Evolutionary conservation across 768 basidiomycete genomes (phyloP), one percentile per base, ranked within the genome.

Genomic region (Leccinum fibrillosum): DNA sequence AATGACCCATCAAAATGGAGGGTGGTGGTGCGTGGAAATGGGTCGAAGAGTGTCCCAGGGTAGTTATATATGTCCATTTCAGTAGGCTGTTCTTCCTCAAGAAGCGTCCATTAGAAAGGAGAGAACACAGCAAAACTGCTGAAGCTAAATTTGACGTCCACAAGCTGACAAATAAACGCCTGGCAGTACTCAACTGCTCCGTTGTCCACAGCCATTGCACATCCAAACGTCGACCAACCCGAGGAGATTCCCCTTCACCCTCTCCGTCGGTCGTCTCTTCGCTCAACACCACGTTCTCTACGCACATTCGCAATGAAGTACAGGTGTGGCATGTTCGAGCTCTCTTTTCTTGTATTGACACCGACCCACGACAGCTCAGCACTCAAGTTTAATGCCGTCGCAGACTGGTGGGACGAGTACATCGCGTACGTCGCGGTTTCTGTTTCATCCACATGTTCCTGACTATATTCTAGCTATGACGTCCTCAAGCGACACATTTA

Each of bases 341-440:
- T 7, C 5, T 11, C 19, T 23, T 17, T 34, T 23, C 23, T 23
- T 7, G 4, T n/a, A 28, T 26, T 47, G 50, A 60, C 52, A 4
- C 47, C 42, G 21, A 32, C 13, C 15, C 15, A 26, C 13, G 21
- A 1, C 28, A 91, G 89, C 66, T 90, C 89, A 32, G 89, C 91
- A 9, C 81, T 94, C 67, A 91, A 92, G 72, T 94, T 94, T 75
- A 95, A 95, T 64, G 90, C 92, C 3, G 89, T 94, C 25, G 79
- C 92, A 0, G 92, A 95, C 52, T 94, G 92, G 92, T 90, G 89
- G 87, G 90, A 92, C 60, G 88, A 93, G 52, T 95, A 95, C 69
- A 91, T 95, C 48, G 83, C 88, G 86, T 93, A 65, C 60, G 89
- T 82, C 15, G 37, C n/a, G 6, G 30, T 35, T 19, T 15, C 51